Base-by-base conservation (phyloP, 164 flowering plant species). In the Magnolia officinalis region DNA sequence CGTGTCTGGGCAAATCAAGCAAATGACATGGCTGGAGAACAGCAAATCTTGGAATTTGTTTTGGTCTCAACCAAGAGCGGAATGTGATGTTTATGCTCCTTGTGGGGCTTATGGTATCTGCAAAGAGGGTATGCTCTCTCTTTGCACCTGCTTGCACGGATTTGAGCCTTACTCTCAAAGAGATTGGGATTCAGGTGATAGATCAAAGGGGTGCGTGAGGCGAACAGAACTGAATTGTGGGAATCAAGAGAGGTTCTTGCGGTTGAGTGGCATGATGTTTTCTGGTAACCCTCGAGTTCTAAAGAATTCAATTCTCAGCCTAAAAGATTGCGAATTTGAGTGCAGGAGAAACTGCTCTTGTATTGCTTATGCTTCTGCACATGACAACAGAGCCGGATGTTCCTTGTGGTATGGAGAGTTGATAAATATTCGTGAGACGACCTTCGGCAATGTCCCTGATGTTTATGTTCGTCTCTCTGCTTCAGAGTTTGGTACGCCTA, bases 161-260 rank as follows among this genome's bases (percentile, higher is more conserved):
- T 89, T 91, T 51, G 61, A 14, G 18, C 91, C 89, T 0, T 82
- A 58, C 23, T 72, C 61, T 4, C 82, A 31, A 2, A 8, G 66
- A 7, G 74, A 76, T 0, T 87, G 90, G 90, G n/a, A 20, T 0
- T 6, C 24, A 8, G 26, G 26, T 1, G 78, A 81, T 59, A 75
- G 80, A 78, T 78, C 86, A 0, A 74, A 18, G 31, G 92, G 92
- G 14, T 90, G 95, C 59, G 79, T 76, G 14, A 74, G 90, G 72
- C 81, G 61, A 24, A 75, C 73, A 1, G 67, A 75, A 1, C n/a
- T 82, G 77, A 51, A 65, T 7, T 89, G 93, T 64, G 13, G 24
- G 0, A 21, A 65, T 16, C 16, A 0, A 2, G 84, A 84, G n/a
- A 81, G 81, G n/a, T 87, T 88, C 75, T 14, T 59, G 7, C 74